phyloP scores from a whole-genome alignment of 2,329 filamentous ascomycete genomes.

The Aureobasidium sp. region DNA sequence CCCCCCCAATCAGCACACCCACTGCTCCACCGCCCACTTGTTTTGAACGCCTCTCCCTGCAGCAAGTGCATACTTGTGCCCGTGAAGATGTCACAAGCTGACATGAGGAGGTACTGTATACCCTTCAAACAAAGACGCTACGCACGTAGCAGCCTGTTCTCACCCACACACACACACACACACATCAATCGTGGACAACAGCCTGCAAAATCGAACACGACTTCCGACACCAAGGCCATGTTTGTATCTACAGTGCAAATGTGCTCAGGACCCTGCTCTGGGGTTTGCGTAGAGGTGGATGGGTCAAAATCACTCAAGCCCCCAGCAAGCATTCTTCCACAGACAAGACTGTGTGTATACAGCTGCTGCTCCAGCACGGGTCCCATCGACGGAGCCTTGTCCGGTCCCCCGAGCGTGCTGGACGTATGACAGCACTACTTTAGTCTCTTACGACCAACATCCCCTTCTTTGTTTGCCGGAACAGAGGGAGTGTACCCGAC shows the following conservation, averaged over 20 bases:
- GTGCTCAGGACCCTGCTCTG: neutral
- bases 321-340: neutral
- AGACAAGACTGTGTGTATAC: neutral
- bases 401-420: neutral
- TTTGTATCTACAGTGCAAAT: neutral
- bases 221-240: neutral
- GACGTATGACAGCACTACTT: neutral
- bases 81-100: neutral
- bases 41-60: neutral
- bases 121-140: neutral
- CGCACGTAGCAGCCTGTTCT: neutral
- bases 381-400: neutral
- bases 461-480: neutral
- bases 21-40: neutral
- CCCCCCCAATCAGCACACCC: neutral
- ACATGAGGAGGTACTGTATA: neutral
- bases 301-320: neutral
- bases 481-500: neutral
- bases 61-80: neutral
- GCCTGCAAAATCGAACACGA: neutral
- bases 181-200: neutral
- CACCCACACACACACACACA: neutral
- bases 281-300: neutral
- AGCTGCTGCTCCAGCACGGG: neutral
- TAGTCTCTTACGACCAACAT: neutral